phyloP scores from a whole-genome alignment of 495 filamentous ascomycete genomes.

The Neurospora africana region DNA sequence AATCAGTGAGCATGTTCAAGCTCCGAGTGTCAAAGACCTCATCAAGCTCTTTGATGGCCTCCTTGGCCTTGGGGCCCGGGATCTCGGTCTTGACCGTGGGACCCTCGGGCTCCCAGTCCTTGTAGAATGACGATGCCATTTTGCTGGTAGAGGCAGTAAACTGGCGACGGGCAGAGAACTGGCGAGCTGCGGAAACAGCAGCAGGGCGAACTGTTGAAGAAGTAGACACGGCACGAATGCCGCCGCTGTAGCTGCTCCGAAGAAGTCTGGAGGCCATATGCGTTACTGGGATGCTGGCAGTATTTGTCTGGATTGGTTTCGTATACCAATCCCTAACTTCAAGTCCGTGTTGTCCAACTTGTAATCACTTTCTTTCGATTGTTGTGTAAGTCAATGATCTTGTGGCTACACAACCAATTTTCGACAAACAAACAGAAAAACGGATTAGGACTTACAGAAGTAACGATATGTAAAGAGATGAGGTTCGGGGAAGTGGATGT shows the following conservation, averaged over 20 bases:
- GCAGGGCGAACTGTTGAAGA: background rate
- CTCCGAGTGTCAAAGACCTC: slow-evolving; percentile 88
- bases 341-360: background rate
- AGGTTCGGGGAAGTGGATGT: background rate
- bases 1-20: slow-evolving; percentile 88
- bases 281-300: background rate
- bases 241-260: background rate
- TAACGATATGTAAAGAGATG: background rate
- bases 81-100: slow-evolving; percentile 69
- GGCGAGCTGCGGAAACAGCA: background rate
- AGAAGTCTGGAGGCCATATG: background rate
- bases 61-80: slow-evolving; percentile 71
- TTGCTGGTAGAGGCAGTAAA: slow-evolving; percentile 22
- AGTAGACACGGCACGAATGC: background rate
- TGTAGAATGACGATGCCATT: slow-evolving; percentile 44
- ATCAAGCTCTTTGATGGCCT: slow-evolving; percentile 50
- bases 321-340: background rate
- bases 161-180: slow-evolving; percentile 10
- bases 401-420: background rate
- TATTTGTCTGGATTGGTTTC: background rate
- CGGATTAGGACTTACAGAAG: background rate
- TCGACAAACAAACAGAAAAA: background rate
- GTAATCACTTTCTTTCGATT: background rate
- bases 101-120: slow-evolving; percentile 58
- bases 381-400: background rate